Evolutionary conservation across 164 flowering plant genomes (phyloP), one percentile per base, ranked within the genome.

Genomic region (Amborella trichopoda): DNA sequence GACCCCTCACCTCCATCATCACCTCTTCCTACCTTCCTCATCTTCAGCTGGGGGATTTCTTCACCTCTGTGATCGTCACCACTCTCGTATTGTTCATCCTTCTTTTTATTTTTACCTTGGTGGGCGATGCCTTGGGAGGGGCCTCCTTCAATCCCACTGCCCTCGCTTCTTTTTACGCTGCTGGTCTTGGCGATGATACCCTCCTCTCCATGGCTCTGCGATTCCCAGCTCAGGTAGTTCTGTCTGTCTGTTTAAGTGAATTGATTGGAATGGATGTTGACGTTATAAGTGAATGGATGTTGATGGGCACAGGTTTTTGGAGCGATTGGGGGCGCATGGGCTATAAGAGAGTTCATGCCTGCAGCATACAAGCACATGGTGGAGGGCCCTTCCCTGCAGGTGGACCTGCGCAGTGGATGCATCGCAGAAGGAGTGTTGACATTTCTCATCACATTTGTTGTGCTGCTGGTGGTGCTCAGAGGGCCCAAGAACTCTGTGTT

Each of bases 401-500:
- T 86, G 14, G 93, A 78, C 53, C 24, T 72, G 64, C 93, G 82
- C 34, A 78, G 77, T 6, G 93, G 86, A 48, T 91, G 89, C 28
- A 58, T 78, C 40, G 95, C 93, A 3, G 95, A 86, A 66, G 93
- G 86, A 14, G 63, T 83, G 5, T 63, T 87, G 68, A 83, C 93
- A 34, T 81, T 83, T 44, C 0, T 60, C 9, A 83, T 83, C 28
- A 78, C 64, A 33, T 74, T 83, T 43, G 61, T 60, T 21, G 81
- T 83, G 30, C 75, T 87, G 20, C 22, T 60, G 9, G 72, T 87
- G 20, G 21, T 83, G 16, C 49, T 87, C 13, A 78, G 42, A 40
- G 93, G 93, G 28, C 96, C 94, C 13, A 61, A 45, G 0, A 81
- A 25, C 53, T 36, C 60, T 19, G 14, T 79, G 5, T 13, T 76